Base-by-base conservation (phyloP, 768 basidiomycete species). In the Auriscalpium orientale region DNA sequence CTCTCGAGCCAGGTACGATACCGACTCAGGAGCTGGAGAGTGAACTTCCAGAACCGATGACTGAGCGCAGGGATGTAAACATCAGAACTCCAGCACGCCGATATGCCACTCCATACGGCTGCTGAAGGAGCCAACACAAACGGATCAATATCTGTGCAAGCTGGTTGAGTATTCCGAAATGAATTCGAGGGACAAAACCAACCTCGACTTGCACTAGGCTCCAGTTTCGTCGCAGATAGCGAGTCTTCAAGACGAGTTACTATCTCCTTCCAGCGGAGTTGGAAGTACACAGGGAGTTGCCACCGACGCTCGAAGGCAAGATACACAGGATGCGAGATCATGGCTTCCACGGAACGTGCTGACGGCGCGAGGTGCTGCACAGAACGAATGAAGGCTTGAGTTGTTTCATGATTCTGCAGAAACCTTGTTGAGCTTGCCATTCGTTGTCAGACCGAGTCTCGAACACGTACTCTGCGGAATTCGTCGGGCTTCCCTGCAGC, bases 251-350 rank as follows among this genome's bases (percentile, higher is more conserved):
- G 71, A 50, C 75, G 77, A 0, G 79, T 72, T 0, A 94, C 83
- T 51, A 95, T 89, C 65, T 97, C 95, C 70, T 97, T 97, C 92
- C 95, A 95, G 46, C 95, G 81, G 58, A 99, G 74, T 65, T 99
- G 97, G 68, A 95, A 98, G 67, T 98, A 98, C 9, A 98, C 89
- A 1, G 92, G 90, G 3, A 99, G 79, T 67, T 98, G 97, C 95
- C 97, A 99, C 37, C 93, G 80, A 58, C 81, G 78, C 65, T 88
- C 82, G 66, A 98, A 97, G 1, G 83, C 70, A 21, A 65, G 60
- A 67, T 85, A 95, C 4, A 84, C 74, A 0, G 84, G 80, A 67
- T 92, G 89, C 4, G 74, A 66, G 3, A 91, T 82, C 80, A 98
- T 85, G 3, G 76, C 73, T 57, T 83, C 74, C 9, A 95, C 79